Base-by-base conservation (phyloP, 805 yeast species). In the Lipomyces anomalus region DNA sequence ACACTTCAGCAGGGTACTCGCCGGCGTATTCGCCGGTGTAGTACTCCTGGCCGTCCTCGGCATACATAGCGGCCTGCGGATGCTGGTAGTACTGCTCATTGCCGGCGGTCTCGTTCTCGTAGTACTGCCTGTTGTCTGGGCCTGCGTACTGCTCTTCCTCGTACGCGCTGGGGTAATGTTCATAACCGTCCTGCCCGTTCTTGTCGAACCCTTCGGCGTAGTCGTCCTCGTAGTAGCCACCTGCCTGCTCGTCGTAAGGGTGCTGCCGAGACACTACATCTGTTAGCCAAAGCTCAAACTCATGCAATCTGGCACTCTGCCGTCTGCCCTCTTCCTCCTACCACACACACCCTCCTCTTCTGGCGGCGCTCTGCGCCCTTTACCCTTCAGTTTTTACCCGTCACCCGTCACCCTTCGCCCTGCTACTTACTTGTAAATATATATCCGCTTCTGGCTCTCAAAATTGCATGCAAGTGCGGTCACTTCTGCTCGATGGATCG, bases 1-100 rank as follows among this genome's bases (percentile, higher is more conserved):
- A 70, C 28, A 63, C 68, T 51, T 69, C 73, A 35, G 67, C 71
- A 42, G 61, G 57, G 43, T 61, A 64, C 24, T 59, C 62, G 4
- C 51, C 52, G 18, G 38, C 55, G 26, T 50, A 50, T 34, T 44
- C 46, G 22, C 44, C 53, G 38, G 36, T 40, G 21, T 30, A 33
- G 45, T 51, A 51, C 52, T 60, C 57, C 23, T 58, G 59, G 36
- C 53, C 60, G 34, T 53, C 45, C 17, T 44, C 50, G 18, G 32
- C 43, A 18, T 46, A 47, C 26, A 29, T 44, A 46, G 57, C 42
- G 54, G 55, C 63, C 33, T 60, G 61, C n/a, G n/a, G n/a, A 36
- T 43, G 45, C 26, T 55, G 59, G 48, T 68, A 65, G 47, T 66
- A 65, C 36, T 65, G 70, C 41, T 60, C 65, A 38, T 55, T 55